Evolutionary conservation across 305 asterid species (phyloP).

Genomic region (Fraxinus dipetala): DNA sequence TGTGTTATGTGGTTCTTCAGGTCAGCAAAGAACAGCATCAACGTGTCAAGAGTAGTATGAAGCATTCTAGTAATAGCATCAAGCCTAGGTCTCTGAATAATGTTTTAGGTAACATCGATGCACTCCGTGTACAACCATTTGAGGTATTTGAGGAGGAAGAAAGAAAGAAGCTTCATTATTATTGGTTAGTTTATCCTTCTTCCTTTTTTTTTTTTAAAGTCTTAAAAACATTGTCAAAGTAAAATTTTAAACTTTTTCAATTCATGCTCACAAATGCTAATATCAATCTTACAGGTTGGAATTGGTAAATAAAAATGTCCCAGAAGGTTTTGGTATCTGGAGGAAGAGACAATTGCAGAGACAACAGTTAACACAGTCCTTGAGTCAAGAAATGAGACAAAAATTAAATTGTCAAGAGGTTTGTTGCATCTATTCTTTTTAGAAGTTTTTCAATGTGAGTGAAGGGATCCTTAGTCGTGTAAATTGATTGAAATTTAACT

Average conservation of each 20-base stretch:
- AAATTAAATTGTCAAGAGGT: constrained; percentile 56
- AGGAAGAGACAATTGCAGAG: constrained; percentile 46
- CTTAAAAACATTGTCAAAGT: neutral
- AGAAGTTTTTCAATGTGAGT: neutral
- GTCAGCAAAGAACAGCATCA: constrained; percentile 91
- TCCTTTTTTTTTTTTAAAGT: neutral
- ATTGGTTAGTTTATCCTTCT: constrained; percentile 60
- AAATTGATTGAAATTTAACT: constrained; percentile 10
- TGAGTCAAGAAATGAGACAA: constrained; percentile 61
- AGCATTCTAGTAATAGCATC: constrained; percentile 62
- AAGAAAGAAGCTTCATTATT: constrained; percentile 65
- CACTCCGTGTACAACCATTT: constrained; percentile 75
- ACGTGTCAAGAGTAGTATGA: constrained; percentile 82
- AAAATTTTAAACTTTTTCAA: constrained; percentile 23
- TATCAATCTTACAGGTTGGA: constrained; percentile 58
- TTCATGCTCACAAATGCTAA: constrained; percentile 19
- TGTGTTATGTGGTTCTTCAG: constrained; percentile 43
- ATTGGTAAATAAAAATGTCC: constrained; percentile 63
- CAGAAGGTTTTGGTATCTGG: constrained; percentile 59
- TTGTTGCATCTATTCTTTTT: constrained; percentile 16
- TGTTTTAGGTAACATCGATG: constrained; percentile 72
- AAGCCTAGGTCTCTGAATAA: constrained; percentile 67
- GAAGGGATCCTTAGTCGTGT: neutral
- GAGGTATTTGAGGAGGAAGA: constrained; percentile 94
- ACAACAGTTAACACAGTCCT: constrained; percentile 38